These are phyloP conservation scores for Tilletia walkeri DNA, from an alignment of 1,284 basidiomycete species.

Conservation along the genomic window DNA sequence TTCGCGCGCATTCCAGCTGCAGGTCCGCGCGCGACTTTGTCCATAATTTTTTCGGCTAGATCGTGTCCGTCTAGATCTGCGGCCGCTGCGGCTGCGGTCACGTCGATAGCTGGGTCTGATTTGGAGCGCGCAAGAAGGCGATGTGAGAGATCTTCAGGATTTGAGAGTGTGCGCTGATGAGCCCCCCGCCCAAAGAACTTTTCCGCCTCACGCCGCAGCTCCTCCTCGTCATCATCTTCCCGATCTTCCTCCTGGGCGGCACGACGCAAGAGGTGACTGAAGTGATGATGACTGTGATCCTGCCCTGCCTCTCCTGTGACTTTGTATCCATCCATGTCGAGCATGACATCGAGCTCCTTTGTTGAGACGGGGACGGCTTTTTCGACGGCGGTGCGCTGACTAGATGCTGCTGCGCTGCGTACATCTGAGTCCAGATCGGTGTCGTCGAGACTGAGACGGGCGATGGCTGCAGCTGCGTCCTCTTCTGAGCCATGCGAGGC, in stretches of 20 bases:
- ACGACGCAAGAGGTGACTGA: not conserved
- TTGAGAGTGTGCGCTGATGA: slow-evolving; percentile 7
- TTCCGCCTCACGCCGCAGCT: slow-evolving; percentile 9
- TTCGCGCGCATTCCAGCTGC: not conserved
- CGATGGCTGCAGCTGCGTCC: not conserved
- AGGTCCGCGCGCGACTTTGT: slow-evolving; percentile 1
- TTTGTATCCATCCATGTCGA: slow-evolving; percentile 56
- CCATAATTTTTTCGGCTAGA: slow-evolving; percentile 10
- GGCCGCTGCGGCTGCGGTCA: not conserved
- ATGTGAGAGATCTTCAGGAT: not conserved
- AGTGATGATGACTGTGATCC: slow-evolving; percentile 12
- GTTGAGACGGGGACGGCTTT: not conserved
- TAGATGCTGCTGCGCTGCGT: slow-evolving; percentile 10
- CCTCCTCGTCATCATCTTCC: not conserved
- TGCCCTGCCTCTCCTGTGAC: slow-evolving; percentile 43
- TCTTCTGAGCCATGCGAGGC: not conserved
- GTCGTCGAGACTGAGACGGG: not conserved
- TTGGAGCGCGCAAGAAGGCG: slow-evolving; percentile 9
- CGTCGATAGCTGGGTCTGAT: slow-evolving; percentile 1
- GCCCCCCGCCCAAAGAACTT: slow-evolving; percentile 6
- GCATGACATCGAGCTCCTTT: slow-evolving; percentile 30
- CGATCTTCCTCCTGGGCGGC: slow-evolving; percentile 37
- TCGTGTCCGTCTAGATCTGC: not conserved
- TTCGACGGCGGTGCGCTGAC: slow-evolving; percentile 7
- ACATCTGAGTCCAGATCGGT: not conserved